A percentile compares a stretch with the other conserved stretches of the same genome.
phyloP scores from a whole-genome alignment of 352 stramenopile genomes.

The Phytophthora pisi region DNA sequence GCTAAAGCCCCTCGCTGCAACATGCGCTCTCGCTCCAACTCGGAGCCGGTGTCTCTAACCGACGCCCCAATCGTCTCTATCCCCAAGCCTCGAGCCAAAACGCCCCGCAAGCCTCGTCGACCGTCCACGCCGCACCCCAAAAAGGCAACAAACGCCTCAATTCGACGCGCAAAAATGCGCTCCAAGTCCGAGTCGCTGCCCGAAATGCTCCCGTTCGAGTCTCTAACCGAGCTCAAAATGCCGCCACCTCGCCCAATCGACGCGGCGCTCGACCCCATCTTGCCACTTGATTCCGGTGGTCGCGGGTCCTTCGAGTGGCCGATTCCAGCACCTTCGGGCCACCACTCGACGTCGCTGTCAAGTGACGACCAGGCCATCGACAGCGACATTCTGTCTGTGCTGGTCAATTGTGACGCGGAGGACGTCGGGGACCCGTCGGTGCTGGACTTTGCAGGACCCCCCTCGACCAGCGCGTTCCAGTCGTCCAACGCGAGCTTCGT shows the following conservation, averaged over 20 bases:
- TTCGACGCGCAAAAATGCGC: conserved; percentile 49
- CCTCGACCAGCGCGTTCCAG: conserved; percentile 35
- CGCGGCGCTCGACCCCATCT: conserved; percentile 31
- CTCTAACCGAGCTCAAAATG: conserved; percentile 35
- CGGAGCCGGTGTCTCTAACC: conserved; percentile 55
- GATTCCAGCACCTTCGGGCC: conserved; percentile 20
- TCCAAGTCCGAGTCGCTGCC: conserved; percentile 72
- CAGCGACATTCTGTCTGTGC: conserved; percentile 75
- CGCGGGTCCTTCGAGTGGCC: conserved; percentile 44
- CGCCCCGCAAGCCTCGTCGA: conserved; percentile 41
- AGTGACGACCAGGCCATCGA: conserved; percentile 76
- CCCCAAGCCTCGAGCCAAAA: conserved; percentile 15
- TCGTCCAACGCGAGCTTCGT: conserved; percentile 37
- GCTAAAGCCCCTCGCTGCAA: conserved; percentile 43
- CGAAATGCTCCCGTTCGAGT: conserved; percentile 34
- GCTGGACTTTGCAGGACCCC: conserved; percentile 21
- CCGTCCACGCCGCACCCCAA: conserved; percentile 44
- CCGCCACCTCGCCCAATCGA: conserved; percentile 45
- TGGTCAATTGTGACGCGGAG: conserved; percentile 56
- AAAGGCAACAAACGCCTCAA: conserved; percentile 8
- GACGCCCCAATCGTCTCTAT: neutral
- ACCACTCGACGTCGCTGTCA: conserved; percentile 38
- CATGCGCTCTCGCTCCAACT: conserved; percentile 73
- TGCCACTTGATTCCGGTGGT: conserved; percentile 27
- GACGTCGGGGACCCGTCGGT: conserved; percentile 39